These are phyloP conservation scores for Penicillium riverlandense DNA, from an alignment of 495 filamentous ascomycete species.

Conservation along the genomic window DNA sequence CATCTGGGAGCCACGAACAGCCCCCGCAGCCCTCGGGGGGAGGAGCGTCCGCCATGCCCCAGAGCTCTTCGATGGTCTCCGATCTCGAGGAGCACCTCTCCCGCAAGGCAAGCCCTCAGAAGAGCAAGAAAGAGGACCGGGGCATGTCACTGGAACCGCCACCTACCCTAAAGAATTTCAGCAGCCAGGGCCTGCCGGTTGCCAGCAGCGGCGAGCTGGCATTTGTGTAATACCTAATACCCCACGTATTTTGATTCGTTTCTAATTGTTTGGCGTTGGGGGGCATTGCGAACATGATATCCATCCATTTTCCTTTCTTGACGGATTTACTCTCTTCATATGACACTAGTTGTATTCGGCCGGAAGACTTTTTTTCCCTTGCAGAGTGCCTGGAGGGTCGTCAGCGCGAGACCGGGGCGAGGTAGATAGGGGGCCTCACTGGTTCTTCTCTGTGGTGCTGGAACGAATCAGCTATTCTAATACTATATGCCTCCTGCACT, in stretches of 20 bases:
- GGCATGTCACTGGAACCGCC: constrained; percentile 12
- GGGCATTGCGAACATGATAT: constrained; percentile 27
- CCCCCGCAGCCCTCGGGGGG: neutral
- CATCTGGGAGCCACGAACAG: constrained; percentile 13
- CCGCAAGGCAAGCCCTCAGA: constrained; percentile 12
- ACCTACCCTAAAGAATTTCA: constrained; percentile 8
- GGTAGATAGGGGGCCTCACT: neutral
- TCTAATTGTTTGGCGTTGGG: constrained; percentile 3
- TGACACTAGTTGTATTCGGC: no score
- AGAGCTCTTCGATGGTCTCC: constrained; percentile 19
- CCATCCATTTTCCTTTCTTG: constrained; percentile 13
- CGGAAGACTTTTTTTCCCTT: no score
- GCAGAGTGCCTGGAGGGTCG: no score
- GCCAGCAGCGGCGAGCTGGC: constrained; percentile 26
- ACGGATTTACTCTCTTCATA: constrained; percentile 1
- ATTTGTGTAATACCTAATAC: constrained; percentile 29
- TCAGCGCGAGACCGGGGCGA: no score
- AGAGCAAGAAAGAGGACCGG: constrained; percentile 1
- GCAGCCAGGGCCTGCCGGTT: constrained; percentile 15
- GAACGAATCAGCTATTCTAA: no score
- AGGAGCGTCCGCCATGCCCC: constrained; percentile 8
- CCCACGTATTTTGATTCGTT: no score
- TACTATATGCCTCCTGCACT: neutral
- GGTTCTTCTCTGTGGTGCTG: neutral
- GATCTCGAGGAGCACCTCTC: constrained; percentile 21